Conservation (phyloP, 495 filamentous ascomycete species). For the Neurospora cerealis region DNA sequence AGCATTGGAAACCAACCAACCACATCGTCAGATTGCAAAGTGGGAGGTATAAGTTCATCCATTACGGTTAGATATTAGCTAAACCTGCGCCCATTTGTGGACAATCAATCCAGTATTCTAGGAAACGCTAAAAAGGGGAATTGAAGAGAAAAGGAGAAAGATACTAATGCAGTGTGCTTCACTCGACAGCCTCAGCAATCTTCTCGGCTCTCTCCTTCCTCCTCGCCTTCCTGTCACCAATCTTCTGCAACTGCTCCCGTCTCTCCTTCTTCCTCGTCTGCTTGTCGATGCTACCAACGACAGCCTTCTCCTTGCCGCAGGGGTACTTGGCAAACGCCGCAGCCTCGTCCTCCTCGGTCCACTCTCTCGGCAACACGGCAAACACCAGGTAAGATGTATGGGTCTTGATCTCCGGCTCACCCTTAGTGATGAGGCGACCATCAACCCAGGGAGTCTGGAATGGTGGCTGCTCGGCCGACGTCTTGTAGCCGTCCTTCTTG, state of each 20-base stretch:
- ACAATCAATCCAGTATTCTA: not conserved
- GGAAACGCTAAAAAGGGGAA: not conserved
- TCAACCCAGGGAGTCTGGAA: constrained; percentile 35
- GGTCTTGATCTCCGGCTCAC: constrained; percentile 82
- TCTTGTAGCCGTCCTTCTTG: constrained; percentile 1
- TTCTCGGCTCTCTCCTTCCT: constrained; percentile 20
- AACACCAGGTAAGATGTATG: constrained; percentile 96
- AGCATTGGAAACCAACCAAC: not conserved
- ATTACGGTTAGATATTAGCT: not conserved
- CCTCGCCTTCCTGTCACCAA: constrained; percentile 14
- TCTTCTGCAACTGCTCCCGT: constrained; percentile 29
- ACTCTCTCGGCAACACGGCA: constrained; percentile 75
- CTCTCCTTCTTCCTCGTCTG: constrained; percentile 38
- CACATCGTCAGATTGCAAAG: not conserved
- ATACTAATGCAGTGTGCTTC: not conserved
- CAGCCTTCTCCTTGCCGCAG: constrained; percentile 32
- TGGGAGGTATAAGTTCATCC: not conserved
- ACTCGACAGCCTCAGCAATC: constrained; percentile 6
- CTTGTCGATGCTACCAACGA: constrained; percentile 43
- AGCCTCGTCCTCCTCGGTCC: constrained; percentile 77
- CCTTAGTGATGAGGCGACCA: constrained; percentile 65
- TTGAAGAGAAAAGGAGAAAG: not conserved
- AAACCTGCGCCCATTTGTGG: not conserved
- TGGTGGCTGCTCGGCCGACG: not conserved
- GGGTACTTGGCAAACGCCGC: constrained; percentile 52